These are phyloP conservation scores for Sugiyamaella japonica DNA, from an alignment of 1,139 yeast genomes.

Conservation along the genomic window DNA sequence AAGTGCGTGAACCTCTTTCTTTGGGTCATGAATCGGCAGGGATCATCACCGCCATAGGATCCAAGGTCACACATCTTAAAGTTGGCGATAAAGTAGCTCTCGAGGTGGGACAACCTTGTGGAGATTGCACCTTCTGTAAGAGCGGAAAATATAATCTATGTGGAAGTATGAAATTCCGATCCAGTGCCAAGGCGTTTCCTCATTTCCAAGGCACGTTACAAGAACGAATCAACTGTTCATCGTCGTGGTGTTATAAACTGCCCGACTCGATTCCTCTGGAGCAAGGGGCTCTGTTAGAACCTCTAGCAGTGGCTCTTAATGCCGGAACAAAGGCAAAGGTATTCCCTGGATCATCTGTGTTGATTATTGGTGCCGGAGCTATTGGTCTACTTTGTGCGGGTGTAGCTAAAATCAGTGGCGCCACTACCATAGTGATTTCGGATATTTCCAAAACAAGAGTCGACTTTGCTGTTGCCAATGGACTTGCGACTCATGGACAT, in stretches of 20 bases:
- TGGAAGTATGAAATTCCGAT: conserved; percentile 29
- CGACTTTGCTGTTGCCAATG: conserved; percentile 38
- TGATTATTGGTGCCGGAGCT: conserved; percentile 85
- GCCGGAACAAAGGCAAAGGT: conserved; percentile 63
- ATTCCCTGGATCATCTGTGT: conserved; percentile 64
- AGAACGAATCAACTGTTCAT: conserved; percentile 39
- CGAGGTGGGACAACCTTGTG: conserved; percentile 47
- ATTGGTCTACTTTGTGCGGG: conserved; percentile 76
- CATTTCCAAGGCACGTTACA: conserved; percentile 33
- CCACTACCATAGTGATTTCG: conserved; percentile 57
- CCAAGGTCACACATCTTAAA: conserved; percentile 33
- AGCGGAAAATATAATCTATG: conserved; percentile 49
- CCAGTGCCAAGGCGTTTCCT: conserved; percentile 32
- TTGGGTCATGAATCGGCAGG: conserved; percentile 65
- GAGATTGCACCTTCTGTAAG: conserved; percentile 48
- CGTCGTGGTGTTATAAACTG: conserved; percentile 73
- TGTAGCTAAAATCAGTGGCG: conserved; percentile 74
- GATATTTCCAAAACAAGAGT: conserved; percentile 62
- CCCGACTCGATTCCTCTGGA: conserved; percentile 72
- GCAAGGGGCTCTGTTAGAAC: conserved; percentile 84
- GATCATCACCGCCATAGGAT: conserved; percentile 47
- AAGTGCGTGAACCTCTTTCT: conserved; percentile 32
- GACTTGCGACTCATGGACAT: conserved; percentile 35
- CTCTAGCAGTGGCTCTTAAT: conserved; percentile 80
- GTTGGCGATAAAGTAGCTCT: conserved; percentile 38